Conservation (phyloP, 2,329 filamentous ascomycete species). For the Mycogone perniciosa region DNA sequence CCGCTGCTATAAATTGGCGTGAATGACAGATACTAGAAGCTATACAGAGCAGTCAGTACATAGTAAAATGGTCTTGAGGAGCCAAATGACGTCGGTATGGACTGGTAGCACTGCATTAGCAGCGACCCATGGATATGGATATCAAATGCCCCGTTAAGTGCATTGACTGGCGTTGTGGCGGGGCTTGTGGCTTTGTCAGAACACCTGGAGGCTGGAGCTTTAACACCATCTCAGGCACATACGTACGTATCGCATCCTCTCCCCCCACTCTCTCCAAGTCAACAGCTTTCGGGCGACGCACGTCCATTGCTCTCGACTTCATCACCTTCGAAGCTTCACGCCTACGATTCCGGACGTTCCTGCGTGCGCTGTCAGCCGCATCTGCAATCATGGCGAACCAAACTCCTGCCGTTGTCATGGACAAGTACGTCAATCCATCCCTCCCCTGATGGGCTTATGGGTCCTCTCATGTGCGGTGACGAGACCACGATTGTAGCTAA, state of each 20-base stretch:
- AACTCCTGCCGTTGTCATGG: constrained; percentile 99
- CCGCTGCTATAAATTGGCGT: too few species aligned
- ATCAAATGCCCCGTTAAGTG: neutral
- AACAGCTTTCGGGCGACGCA: constrained; percentile 11
- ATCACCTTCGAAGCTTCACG: constrained; percentile 11
- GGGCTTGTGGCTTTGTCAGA: neutral
- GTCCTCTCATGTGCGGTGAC: constrained; percentile 13
- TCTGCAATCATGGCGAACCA: constrained; percentile 74
- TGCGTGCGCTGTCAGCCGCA: constrained; percentile 20
- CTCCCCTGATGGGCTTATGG: neutral
- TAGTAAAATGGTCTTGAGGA: too few species aligned
- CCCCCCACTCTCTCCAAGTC: constrained; percentile 9
- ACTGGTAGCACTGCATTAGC: too few species aligned
- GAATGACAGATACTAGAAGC: too few species aligned
- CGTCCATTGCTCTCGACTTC: constrained; percentile 12
- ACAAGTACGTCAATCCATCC: constrained; percentile 74
- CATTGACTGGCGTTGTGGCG: neutral
- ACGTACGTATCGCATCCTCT: constrained; percentile 3
- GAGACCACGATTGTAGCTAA: constrained; percentile 22
- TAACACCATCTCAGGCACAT: neutral
- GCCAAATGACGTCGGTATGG: neutral
- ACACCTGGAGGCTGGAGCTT: neutral
- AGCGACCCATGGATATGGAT: neutral
- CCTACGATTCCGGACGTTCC: constrained; percentile 8
- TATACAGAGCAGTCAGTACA: too few species aligned